A percentile compares a stretch with the other conserved stretches of the same genome.
phyloP scores from a whole-genome alignment of 2,329 filamentous ascomycete genomes.

The Phialophora expanda region DNA sequence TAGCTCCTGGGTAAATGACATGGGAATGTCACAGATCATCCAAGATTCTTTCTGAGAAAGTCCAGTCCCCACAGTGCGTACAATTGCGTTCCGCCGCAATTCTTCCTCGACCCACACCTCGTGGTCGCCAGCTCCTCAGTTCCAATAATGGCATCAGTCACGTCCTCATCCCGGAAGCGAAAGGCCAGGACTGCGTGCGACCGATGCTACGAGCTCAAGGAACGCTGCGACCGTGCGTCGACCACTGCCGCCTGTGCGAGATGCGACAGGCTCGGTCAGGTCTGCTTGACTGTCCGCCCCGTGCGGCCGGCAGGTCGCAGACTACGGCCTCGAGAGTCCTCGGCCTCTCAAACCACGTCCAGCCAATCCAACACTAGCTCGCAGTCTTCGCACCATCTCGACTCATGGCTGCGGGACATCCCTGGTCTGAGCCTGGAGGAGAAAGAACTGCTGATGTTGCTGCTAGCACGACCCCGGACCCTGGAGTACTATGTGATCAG shows the following conservation, averaged over 20 bases:
- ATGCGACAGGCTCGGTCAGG: constrained; percentile 21
- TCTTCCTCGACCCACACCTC: not conserved
- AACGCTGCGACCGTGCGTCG: constrained; percentile 23
- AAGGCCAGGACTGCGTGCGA: constrained; percentile 23
- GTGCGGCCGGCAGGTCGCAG: constrained; percentile 22
- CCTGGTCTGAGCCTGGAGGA: constrained; percentile 19
- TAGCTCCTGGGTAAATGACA: too few relatives aligned
- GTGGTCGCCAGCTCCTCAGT: not conserved
- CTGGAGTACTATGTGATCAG: constrained; percentile 20
- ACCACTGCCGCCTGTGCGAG: constrained; percentile 18
- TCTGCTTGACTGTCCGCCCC: constrained; percentile 23
- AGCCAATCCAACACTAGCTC: constrained; percentile 12
- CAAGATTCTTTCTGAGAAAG: too few relatives aligned
- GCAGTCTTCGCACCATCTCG: constrained; percentile 9
- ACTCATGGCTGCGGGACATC: constrained; percentile 17
- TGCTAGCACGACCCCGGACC: constrained; percentile 18
- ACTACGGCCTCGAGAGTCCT: constrained; percentile 4
- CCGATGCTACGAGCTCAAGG: constrained; percentile 28
- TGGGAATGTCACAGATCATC: too few relatives aligned
- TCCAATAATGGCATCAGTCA: constrained; percentile 18
- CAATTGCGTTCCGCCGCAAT: too few relatives aligned
- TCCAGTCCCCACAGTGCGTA: too few relatives aligned
- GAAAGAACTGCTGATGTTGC: constrained; percentile 21
- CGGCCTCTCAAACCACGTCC: constrained; percentile 9
- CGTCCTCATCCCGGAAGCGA: constrained; percentile 5